Base-by-base conservation (phyloP, 2,329 filamentous ascomycete genomes). In the Camillea tinctor region DNA sequence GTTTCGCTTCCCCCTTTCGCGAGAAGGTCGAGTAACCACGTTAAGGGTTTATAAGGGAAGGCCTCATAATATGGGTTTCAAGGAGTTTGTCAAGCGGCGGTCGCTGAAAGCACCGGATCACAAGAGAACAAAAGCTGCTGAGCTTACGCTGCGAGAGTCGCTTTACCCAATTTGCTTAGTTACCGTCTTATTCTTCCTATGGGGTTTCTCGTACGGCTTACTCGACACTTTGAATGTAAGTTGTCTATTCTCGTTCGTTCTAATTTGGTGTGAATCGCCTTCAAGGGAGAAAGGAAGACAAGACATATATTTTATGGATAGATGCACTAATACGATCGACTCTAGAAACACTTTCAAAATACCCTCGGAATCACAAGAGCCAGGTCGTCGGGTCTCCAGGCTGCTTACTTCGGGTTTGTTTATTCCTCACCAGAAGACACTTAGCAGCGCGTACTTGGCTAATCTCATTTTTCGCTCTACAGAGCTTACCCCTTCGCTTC, bases 401-500 rank as follows among this genome's bases (percentile, higher is more conserved):
- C 81, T 40, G 82, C 85, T 1, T 89, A 89, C 71, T 89, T 88
- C 67, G 86, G 85, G 79, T 84, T 72, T 54, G 76, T 68, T 26
- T 26, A 6, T 6, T 44, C 13, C 36, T 44, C 36, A n/a, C 36
- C 36, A 11, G n/a, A 44, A n/a, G 36, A 9, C 4, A 9, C 26
- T 30, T 11, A 30, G 13, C 2, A 2, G 23, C 53, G 52, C 40
- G n/a, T 59, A 17, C n/a, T n/a, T n/a, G 51, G 36, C 62, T 66
- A 56, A 68, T 48, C 15, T 15, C 15, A 44, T 51, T 5, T 15
- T 24, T 44, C 36, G 36, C 36, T 17, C n/a, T n/a, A 9, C 65
- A 83, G 84, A 19, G 84, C 86, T 13, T 90, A 91, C 69, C 89
- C 89, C 19, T 79, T 92, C 52, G 88, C 88, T 8, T 91, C 90